These are phyloP conservation scores for Globisporangium splendens DNA, from an alignment of 352 stramenopile species.

Conservation along the genomic window DNA sequence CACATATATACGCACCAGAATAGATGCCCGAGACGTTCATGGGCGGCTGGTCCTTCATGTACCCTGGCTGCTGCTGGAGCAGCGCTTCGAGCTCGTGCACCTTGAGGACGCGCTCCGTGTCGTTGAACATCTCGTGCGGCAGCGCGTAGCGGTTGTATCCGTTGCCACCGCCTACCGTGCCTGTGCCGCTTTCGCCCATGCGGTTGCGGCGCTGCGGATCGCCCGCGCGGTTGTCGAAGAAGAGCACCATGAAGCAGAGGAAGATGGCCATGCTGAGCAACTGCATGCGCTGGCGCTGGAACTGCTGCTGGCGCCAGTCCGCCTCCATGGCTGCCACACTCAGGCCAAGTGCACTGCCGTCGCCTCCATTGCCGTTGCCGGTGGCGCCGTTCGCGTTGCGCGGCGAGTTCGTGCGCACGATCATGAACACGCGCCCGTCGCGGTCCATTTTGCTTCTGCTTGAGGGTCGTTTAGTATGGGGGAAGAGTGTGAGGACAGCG, in stretches of 20 bases:
- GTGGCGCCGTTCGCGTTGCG: conserved; percentile 18
- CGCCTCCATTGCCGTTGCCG: background rate
- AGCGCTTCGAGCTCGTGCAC: conserved; percentile 48
- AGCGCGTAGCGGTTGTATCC: conserved; percentile 37
- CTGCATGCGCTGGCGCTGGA: conserved; percentile 86
- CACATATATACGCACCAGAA: conserved; percentile 30
- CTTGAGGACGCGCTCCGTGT: conserved; percentile 49
- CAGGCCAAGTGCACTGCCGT: conserved; percentile 30
- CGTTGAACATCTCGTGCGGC: conserved; percentile 51
- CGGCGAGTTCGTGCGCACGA: conserved; percentile 66
- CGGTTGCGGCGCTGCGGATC: conserved; percentile 20
- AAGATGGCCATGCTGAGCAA: conserved; percentile 86
- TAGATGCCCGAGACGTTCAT: conserved; percentile 82
- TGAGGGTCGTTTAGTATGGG: background rate
- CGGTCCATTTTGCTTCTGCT: conserved; percentile 27
- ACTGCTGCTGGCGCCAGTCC: conserved; percentile 81
- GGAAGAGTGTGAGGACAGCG: background rate
- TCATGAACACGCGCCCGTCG: conserved; percentile 72
- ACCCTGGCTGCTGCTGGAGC: conserved; percentile 43
- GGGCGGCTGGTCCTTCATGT: conserved; percentile 30
- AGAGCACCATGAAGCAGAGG: conserved; percentile 83
- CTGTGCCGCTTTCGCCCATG: conserved; percentile 12
- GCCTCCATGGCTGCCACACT: conserved; percentile 69
- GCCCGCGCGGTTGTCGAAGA: conserved; percentile 75
- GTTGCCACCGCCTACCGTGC: conserved; percentile 8